phyloP scores from a whole-genome alignment of 2,329 filamentous ascomycete species.

The Fusarium sp. region DNA sequence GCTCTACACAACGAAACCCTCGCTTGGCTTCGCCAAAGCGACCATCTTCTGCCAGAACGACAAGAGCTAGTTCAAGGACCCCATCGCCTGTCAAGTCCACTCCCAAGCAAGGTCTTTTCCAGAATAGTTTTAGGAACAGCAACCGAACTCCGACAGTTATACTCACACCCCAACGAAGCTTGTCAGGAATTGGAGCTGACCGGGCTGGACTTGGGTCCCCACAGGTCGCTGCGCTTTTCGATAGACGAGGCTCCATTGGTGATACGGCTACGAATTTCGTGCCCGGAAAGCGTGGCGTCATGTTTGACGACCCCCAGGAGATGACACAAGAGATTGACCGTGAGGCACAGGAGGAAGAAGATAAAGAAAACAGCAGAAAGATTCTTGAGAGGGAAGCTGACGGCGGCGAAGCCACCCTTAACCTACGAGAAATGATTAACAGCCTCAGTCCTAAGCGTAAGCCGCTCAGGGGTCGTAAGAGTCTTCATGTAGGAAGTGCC shows the following conservation, averaged over 20 bases:
- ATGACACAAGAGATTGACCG: constrained; percentile 70
- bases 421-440: constrained; percentile 79
- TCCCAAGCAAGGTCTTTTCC: constrained; percentile 57
- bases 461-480: constrained; percentile 72
- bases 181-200: constrained; percentile 75
- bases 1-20: constrained; percentile 22
- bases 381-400: constrained; percentile 62
- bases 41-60: constrained; percentile 2
- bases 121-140: constrained; percentile 61
- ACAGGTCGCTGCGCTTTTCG: constrained; percentile 73
- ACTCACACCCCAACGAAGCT: constrained; percentile 62
- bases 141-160: constrained; percentile 69
- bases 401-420: constrained; percentile 65
- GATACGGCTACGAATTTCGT: constrained; percentile 71
- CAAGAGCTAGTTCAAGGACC: constrained; percentile 31
- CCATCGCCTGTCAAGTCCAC: constrained; percentile 36
- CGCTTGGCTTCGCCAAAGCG: constrained; percentile 36
- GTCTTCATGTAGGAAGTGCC: constrained; percentile 77
- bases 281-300: constrained; percentile 60
- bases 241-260: constrained; percentile 74
- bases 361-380: constrained; percentile 65
- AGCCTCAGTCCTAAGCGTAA: constrained; percentile 80
- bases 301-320: constrained; percentile 70
- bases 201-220: constrained; percentile 78
- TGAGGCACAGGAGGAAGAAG: constrained; percentile 66